These are phyloP conservation scores for Mallotus repandus DNA, from an alignment of 441 rosid species.

Conservation along the genomic window DNA sequence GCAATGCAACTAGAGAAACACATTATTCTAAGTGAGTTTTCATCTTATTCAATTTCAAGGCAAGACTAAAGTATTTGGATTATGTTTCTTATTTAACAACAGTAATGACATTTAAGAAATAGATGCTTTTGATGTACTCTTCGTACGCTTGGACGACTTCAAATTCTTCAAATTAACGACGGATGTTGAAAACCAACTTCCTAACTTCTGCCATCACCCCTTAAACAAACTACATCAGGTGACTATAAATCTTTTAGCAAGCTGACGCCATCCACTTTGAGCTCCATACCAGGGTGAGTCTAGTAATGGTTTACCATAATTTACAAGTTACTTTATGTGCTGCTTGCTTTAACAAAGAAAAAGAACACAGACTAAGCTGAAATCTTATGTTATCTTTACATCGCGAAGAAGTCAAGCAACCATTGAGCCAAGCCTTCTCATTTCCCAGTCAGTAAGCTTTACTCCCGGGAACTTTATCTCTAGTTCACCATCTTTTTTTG, in stretches of 20 bases:
- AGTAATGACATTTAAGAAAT: background rate
- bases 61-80: background rate
- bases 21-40: background rate
- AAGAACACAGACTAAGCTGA: conserved; percentile 1
- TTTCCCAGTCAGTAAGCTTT: conserved; percentile 82
- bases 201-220: background rate
- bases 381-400: conserved; percentile 52
- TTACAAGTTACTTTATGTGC: background rate
- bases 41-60: background rate
- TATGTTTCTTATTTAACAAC: background rate
- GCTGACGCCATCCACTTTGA: background rate
- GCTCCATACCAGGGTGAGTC: background rate
- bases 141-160: background rate
- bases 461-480: conserved; percentile 36
- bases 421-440: conserved; percentile 85
- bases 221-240: background rate
- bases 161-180: background rate
- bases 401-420: conserved; percentile 93
- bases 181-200: background rate
- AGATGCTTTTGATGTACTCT: background rate
- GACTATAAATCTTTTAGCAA: background rate
- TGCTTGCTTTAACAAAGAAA: background rate
- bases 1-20: background rate
- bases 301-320: too few species aligned
- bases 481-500: conserved; percentile 33